Conservation (phyloP, 1,284 basidiomycete genomes). For the Ustilago shanxiensis region DNA sequence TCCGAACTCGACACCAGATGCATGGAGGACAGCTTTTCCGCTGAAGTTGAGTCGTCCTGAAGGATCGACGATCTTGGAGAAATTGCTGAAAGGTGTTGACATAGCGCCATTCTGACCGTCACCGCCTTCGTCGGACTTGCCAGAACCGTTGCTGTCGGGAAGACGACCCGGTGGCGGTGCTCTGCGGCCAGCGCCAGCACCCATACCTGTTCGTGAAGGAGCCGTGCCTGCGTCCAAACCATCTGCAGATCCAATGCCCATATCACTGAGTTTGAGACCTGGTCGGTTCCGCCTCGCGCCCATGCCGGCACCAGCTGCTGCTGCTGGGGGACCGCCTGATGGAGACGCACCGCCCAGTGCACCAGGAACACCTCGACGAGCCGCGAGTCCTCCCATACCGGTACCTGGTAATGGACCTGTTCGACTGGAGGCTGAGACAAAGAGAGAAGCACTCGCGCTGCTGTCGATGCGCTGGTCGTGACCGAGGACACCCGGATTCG, state of each 20-base stretch:
- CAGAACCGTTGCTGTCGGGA: slow-evolving; percentile 63
- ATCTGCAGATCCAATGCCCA: slow-evolving; percentile 42
- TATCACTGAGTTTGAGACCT: slow-evolving; percentile 61
- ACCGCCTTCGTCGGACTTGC: slow-evolving; percentile 14
- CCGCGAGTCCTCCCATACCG: slow-evolving; percentile 49
- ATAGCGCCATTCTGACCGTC: slow-evolving; percentile 69
- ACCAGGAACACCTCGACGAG: slow-evolving; percentile 70
- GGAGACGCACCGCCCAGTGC: slow-evolving; percentile 73
- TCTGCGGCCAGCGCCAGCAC: slow-evolving; percentile 78
- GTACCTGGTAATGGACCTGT: slow-evolving; percentile 35
- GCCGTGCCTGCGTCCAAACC: slow-evolving; percentile 6
- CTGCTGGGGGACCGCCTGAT: slow-evolving; percentile 37
- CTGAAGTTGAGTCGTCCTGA: slow-evolving; percentile 92
- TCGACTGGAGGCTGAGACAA: slow-evolving; percentile 39
- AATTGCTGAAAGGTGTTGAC: slow-evolving; percentile 88
- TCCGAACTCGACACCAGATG: slow-evolving; percentile 92
- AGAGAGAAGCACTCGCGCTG: slow-evolving; percentile 51
- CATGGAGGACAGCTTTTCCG: slow-evolving; percentile 91
- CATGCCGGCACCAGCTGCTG: slow-evolving; percentile 33
- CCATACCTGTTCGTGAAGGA: slow-evolving; percentile 22
- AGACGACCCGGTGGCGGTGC: slow-evolving; percentile 71
- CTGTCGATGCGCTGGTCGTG: slow-evolving; percentile 60
- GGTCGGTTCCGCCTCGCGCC: slow-evolving; percentile 46
- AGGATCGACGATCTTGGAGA: slow-evolving; percentile 96
- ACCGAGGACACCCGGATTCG: slow-evolving; percentile 40